These are phyloP conservation scores for Aureobasidium mangrovei DNA, from an alignment of 2,329 filamentous ascomycete genomes.

Conservation along the genomic window DNA sequence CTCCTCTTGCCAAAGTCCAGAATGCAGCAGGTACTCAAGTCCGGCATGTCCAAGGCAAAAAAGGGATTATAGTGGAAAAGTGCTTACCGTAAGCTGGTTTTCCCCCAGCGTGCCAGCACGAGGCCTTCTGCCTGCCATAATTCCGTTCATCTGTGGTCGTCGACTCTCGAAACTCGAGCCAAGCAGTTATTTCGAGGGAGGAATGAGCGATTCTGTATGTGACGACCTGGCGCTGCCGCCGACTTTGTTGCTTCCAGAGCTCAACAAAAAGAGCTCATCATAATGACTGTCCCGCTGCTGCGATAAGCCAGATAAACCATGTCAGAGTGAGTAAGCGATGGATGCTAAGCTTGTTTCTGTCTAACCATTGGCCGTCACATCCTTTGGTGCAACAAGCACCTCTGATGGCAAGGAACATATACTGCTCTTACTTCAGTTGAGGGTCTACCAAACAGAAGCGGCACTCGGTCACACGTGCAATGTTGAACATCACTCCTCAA, in stretches of 20 bases:
- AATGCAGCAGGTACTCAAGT: neutral
- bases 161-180: neutral
- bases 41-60: neutral
- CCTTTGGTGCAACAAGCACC: no score
- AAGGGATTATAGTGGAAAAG: neutral
- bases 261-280: conserved; percentile 7
- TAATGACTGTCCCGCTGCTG: neutral
- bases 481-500: no score
- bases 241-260: neutral
- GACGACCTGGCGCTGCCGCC: neutral
- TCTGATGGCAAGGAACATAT: no score
- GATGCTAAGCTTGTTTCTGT: no score
- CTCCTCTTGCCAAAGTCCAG: neutral
- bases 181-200: neutral
- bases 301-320: conserved; percentile 1
- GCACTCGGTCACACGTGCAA: no score
- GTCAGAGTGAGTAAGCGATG: no score
- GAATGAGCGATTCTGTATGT: neutral
- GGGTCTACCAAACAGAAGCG: no score
- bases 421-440: no score
- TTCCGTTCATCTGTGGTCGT: neutral
- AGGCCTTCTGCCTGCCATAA: conserved; percentile 9
- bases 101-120: conserved; percentile 14
- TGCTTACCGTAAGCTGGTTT: conserved; percentile 12
- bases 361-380: no score